Base-by-base conservation (phyloP, 306 rosid species). In the Lathyrus aphaca region DNA sequence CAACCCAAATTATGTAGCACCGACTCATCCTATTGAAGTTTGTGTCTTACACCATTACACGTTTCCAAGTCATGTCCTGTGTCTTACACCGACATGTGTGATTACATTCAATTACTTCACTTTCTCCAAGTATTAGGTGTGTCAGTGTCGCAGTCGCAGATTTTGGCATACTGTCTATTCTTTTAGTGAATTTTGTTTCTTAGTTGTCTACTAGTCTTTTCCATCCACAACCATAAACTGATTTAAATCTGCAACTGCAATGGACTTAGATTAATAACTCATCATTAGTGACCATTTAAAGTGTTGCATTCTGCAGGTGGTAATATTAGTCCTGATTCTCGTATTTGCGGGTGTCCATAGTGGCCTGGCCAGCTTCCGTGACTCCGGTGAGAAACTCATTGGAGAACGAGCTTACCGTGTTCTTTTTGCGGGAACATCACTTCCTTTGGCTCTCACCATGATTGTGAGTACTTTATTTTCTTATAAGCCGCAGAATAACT, bases 321-420 rank as follows among this genome's bases (percentile, higher is more conserved):
- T 87, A 66, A 85, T 94, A 90, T 66, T 94, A 81, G 44, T 78
- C 74, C 83, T 94, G 15, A 81, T 78, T 68, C 74, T 83, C 69
- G 80, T 88, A 74, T 94, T 94, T 84, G 98, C 94, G 3, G 5
- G 65, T 40, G 91, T 74, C 53, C 98, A 94, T 64, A 90, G 98
- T 81, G 98, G 98, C 70, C 73, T 94, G 80, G 98, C 98, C 69
- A 88, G 86, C 76, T 78, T 87, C 77, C 81, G 98, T 54, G 93
- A 90, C 50, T 11, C 50, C 10, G 98, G 96, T 35, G 98, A 94
- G 95, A 82, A 94, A 73, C 71, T 90, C 69, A 80, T 94, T 13
- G 98, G 98, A 64, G 98, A 86, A 75, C 84, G 97, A 80, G 89
- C 90, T 43, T 94, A 23, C 74, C 98, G 98, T 32, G 98, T 94